Conservation (phyloP, 1,284 basidiomycete genomes). For the Ceratobasidium sp. region DNA sequence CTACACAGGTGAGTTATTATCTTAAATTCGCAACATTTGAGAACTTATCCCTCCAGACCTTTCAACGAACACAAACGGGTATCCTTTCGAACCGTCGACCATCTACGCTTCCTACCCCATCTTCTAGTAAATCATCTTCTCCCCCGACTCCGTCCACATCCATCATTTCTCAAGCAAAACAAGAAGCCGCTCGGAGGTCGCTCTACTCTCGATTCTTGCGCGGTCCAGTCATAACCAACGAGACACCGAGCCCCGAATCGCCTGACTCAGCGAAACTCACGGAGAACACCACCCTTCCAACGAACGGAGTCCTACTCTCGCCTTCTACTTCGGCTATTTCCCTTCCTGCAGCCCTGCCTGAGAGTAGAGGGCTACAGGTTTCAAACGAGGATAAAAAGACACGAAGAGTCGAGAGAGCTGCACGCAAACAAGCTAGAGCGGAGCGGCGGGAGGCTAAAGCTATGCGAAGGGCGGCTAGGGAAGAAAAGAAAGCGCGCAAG, state of each 20-base stretch:
- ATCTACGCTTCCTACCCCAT: slow-evolving; percentile 49
- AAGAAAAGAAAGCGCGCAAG: slow-evolving; percentile 43
- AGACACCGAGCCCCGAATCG: slow-evolving; percentile 48
- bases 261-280: background rate
- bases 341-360: background rate
- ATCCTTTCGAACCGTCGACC: slow-evolving; percentile 79
- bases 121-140: slow-evolving; percentile 49
- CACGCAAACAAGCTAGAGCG: slow-evolving; percentile 18
- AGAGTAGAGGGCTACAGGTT: background rate
- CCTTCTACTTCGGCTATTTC: background rate
- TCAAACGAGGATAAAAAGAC: slow-evolving; percentile 6
- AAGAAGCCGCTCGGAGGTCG: slow-evolving; percentile 75
- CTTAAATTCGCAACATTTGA: background rate
- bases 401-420: slow-evolving; percentile 34
- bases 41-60: slow-evolving; percentile 48
- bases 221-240: slow-evolving; percentile 70
- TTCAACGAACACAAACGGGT: slow-evolving; percentile 75
- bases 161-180: slow-evolving; percentile 73
- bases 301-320: background rate
- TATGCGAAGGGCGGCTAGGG: slow-evolving; percentile 3
- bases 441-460: slow-evolving; percentile 33
- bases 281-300: background rate
- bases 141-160: slow-evolving; percentile 47
- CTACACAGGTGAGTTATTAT: slow-evolving; percentile 46
- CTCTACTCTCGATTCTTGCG: slow-evolving; percentile 85